Evolutionary conservation across 192 early-diverging fungal genomes (phyloP), one percentile per base, ranked within the genome.

Genomic region (Backusella tuberculispora): DNA sequence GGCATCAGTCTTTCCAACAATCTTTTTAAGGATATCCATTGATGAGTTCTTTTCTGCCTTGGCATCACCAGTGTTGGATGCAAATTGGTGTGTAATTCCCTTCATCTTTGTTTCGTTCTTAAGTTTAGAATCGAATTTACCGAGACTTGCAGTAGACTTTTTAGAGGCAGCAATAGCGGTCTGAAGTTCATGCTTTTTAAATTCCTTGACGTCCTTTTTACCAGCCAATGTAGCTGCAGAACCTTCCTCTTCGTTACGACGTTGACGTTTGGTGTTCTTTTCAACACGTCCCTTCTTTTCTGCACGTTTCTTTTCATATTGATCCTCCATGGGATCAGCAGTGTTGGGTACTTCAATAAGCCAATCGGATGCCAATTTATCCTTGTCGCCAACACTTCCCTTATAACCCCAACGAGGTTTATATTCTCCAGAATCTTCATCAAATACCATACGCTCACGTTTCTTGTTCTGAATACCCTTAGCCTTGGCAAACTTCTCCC

Each of bases 401-500:
- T 90, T 89, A 87, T 95, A 98, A 24, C 98, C 98, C 85, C 90
- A 99, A 66, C 90, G 87, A 66, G 95, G 94, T 60, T 90, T 89
- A 83, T 93, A 96, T 80, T 96, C 93, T 73, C 90, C 92, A 72
- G 79, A 77, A 6, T 79, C 86, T 64, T 98, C 96, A 79, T 99
- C 95, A 81, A 80, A 97, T 70, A 90, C 91, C 88, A 93, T 91
- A 42, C 91, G 85, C 37, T 84, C 87, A 78, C 93, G 93, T 83
- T 98, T 97, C 75, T 79, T 81, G 64, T 92, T 92, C 80, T 91
- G 88, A 81, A 99, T 98, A 15, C 96, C 96, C 85, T 99, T 99
- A 80, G 85, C 84, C 78, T 95, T 92, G 66, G 98, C 98, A 84
- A 99, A 99, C 88, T 94, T 94, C 83, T 99, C 97, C 98, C 98